Evolutionary conservation across 306 rosid species (phyloP).

Genomic region (Rubus idaeus): DNA sequence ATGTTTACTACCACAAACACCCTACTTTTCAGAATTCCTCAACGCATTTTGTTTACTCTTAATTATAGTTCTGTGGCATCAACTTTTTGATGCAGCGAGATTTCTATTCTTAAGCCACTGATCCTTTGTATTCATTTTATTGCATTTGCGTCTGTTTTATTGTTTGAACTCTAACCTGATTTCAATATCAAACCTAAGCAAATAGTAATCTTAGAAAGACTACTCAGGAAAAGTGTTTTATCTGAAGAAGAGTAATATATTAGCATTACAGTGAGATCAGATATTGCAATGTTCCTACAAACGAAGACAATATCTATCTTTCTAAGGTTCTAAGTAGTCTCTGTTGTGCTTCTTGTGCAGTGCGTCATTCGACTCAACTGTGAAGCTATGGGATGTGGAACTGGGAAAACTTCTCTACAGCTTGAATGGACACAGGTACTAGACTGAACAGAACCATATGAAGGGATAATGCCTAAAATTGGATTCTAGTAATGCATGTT

Average conservation of each 20-base stretch:
- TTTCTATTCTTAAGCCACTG: neutral
- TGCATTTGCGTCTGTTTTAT: neutral
- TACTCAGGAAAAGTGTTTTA: too few species aligned
- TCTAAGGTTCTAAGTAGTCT: slow-evolving; percentile 3
- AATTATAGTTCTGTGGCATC: neutral
- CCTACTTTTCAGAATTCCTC: too few species aligned
- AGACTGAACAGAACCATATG: neutral
- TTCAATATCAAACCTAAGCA: neutral
- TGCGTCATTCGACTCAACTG: slow-evolving; percentile 91
- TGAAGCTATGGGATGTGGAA: slow-evolving; percentile 89
- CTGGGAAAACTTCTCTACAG: slow-evolving; percentile 69
- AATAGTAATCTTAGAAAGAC: neutral
- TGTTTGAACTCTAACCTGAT: neutral
- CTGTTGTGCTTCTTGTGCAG: slow-evolving; percentile 41
- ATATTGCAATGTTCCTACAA: too few species aligned
- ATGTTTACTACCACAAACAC: neutral
- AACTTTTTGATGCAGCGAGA: too few species aligned
- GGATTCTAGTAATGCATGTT: neutral
- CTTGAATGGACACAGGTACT: slow-evolving; percentile 88
- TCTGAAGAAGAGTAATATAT: too few species aligned
- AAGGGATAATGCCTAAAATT: neutral
- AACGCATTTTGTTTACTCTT: neutral
- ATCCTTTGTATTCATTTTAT: neutral
- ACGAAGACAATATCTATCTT: neutral
- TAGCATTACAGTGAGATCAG: too few species aligned